Evolutionary conservation across 2,329 filamentous ascomycete genomes (phyloP).

Genomic region (Claviceps paspali): DNA sequence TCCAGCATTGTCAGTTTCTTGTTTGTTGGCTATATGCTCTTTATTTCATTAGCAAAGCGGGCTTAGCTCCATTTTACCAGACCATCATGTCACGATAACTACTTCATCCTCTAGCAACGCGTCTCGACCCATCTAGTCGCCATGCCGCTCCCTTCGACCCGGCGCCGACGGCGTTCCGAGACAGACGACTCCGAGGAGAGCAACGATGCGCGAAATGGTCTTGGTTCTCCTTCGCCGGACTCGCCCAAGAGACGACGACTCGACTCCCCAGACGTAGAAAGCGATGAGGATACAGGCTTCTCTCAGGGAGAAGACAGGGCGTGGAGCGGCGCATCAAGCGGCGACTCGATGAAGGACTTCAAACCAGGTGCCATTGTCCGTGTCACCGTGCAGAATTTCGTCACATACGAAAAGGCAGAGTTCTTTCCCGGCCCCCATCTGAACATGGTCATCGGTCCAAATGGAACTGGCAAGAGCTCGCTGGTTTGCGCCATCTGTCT

Average conservation of each 20-base stretch:
- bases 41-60: no score
- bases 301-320: constrained; percentile 6
- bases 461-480: constrained; percentile 94
- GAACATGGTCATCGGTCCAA: constrained; percentile 99
- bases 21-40: no score
- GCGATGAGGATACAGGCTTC: constrained; percentile 7
- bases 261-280: constrained; percentile 10
- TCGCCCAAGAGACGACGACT: constrained; percentile 23
- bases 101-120: background rate
- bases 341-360: constrained; percentile 21
- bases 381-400: constrained; percentile 75
- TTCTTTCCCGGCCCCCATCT: constrained; percentile 83
- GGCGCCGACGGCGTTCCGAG: constrained; percentile 29
- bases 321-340: constrained; percentile 6
- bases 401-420: constrained; percentile 86
- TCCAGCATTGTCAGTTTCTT: no score
- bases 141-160: constrained; percentile 16
- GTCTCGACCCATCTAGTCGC: constrained; percentile 2
- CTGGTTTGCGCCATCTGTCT: constrained; percentile 93
- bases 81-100: background rate
- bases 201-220: constrained; percentile 11
- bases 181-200: constrained; percentile 25
- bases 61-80: background rate
- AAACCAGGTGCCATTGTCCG: constrained; percentile 78
- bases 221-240: constrained; percentile 13